Conservation (phyloP, 805 yeast species). For the Zygotorulaspora danielsina region DNA sequence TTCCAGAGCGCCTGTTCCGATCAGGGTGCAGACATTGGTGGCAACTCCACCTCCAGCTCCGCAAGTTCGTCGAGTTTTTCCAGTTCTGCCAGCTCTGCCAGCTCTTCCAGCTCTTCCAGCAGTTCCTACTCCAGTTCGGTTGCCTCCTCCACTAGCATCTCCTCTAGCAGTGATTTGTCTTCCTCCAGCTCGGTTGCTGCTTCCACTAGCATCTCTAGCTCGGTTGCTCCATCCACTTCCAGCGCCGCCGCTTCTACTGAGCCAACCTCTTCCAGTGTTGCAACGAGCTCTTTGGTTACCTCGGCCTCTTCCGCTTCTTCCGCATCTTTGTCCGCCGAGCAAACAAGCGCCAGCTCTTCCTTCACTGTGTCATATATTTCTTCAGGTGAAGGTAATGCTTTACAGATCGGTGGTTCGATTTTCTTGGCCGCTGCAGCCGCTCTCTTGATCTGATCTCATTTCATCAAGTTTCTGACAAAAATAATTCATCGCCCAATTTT, state of each 20-base stretch:
- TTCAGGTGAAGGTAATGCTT: constrained; percentile 37
- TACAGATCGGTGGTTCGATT: constrained; percentile 26
- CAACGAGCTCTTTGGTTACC: constrained; percentile 17
- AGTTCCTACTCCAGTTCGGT: constrained; percentile 30
- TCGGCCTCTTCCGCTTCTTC: constrained; percentile 21
- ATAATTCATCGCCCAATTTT: not conserved
- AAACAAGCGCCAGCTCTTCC: constrained; percentile 39
- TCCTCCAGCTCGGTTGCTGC: constrained; percentile 19
- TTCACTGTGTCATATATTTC: constrained; percentile 54
- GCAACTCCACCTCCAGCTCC: constrained; percentile 32
- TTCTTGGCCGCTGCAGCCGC: constrained; percentile 28
- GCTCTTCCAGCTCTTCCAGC: constrained; percentile 32
- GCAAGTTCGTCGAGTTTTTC: constrained; percentile 35
- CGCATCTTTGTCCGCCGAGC: constrained; percentile 41
- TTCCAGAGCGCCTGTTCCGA: constrained; percentile 53
- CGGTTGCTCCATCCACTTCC: constrained; percentile 21
- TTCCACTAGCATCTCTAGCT: constrained; percentile 20
- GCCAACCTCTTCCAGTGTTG: constrained; percentile 7
- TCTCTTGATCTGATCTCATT: constrained; percentile 21
- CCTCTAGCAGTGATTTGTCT: constrained; percentile 26
- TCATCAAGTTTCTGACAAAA: not conserved
- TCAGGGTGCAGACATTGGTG: constrained; percentile 39
- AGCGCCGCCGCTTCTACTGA: constrained; percentile 14
- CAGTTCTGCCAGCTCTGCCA: constrained; percentile 33
- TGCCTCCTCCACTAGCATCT: constrained; percentile 29